Percentiles rank a stretch among this genome's conserved stretches.
Conservation (phyloP, 2,329 filamentous ascomycete species). For the Penicillium sp. region DNA sequence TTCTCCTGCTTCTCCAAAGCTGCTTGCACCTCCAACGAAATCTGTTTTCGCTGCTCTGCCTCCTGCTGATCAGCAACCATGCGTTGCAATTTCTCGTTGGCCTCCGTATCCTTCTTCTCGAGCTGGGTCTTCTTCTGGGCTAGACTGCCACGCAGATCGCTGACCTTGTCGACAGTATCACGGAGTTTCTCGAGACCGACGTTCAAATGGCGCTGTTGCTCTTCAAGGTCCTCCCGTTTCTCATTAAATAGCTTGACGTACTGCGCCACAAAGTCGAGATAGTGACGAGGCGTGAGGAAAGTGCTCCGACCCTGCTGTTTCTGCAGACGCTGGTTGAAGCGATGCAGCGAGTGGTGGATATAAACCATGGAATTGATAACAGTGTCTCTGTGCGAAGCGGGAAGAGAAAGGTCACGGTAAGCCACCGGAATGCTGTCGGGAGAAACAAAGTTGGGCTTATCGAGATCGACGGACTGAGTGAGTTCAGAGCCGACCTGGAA, state of each 20-base stretch:
- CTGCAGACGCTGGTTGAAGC: constrained; percentile 81
- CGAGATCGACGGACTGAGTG: constrained; percentile 92
- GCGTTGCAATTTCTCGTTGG: constrained; percentile 93
- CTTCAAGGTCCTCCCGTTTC: constrained; percentile 96
- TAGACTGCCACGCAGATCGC: constrained; percentile 83
- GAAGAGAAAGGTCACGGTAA: constrained; percentile 79
- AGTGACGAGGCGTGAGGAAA: constrained; percentile 93
- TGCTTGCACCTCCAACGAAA: constrained; percentile 83
- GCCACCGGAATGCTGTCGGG: constrained; percentile 92
- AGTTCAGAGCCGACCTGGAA: constrained; percentile 97
- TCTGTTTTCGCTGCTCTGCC: constrained; percentile 85
- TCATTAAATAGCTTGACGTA: constrained; percentile 97
- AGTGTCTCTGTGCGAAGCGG: constrained; percentile 84
- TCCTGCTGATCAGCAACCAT: constrained; percentile 97
- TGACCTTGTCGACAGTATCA: constrained; percentile 96
- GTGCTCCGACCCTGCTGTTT: constrained; percentile 92
- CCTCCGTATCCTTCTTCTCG: constrained; percentile 89
- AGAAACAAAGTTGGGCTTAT: constrained; percentile 78
- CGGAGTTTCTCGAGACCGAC: constrained; percentile 95
- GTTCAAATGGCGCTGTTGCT: constrained; percentile 97
- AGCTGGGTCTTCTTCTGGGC: constrained; percentile 93
- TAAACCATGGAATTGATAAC: constrained; percentile 99
- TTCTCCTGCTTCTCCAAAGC: constrained; percentile 85
- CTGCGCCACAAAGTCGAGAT: constrained; percentile 95
- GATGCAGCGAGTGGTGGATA: constrained; percentile 90